Evolutionary conservation across 805 yeast species (phyloP), one percentile per base, ranked within the genome.

Genomic region (Hanseniaspora lindneri): DNA sequence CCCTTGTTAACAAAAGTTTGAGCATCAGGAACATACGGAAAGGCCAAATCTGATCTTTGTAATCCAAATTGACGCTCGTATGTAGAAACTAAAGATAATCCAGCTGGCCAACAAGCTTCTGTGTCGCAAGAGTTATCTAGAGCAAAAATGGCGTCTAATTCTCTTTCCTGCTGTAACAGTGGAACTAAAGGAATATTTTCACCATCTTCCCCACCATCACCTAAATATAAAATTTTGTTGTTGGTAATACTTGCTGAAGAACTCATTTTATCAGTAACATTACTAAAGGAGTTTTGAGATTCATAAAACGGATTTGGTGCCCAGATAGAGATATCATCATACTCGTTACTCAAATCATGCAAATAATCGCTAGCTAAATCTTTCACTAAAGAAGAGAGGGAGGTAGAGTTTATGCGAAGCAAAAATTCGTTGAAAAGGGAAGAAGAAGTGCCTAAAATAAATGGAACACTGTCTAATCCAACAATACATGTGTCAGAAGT

Each of bases 381-480:
- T 51, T 68, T 66, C 11, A 78, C 54, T 17, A 64, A 63, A n/a
- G 78, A 76, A 2, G 68, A 51, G 3, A 73, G 52, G 17, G 74
- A 72, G 1, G 78, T 69, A 27, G 75, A 60, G 59, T 79, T 75
- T 50, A 82, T 61, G 54, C 72, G 71, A 39, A 80, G 62, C 17
- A 83, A 58, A 44, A 80, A 68, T 60, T 77, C 78, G 60, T 83
- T 85, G 69, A 86, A 86, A 41, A 86, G 64, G 1, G 89, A 71
- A 2, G 94, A 81, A 1, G 95, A 83, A 6, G 95, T 79, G 33
- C 94, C 95, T 65, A 84, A 67, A 28, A 83, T 66, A 58, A 76
- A 87, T 6, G 95, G 94, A 7, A 83, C 79, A 56, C 84, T 84
- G 62, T 87, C 95, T 51, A 73, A 79, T 2, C 89, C 88, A 2